Base-by-base conservation (phyloP, 2,329 filamentous ascomycete species). In the Hypoxylon sp. region DNA sequence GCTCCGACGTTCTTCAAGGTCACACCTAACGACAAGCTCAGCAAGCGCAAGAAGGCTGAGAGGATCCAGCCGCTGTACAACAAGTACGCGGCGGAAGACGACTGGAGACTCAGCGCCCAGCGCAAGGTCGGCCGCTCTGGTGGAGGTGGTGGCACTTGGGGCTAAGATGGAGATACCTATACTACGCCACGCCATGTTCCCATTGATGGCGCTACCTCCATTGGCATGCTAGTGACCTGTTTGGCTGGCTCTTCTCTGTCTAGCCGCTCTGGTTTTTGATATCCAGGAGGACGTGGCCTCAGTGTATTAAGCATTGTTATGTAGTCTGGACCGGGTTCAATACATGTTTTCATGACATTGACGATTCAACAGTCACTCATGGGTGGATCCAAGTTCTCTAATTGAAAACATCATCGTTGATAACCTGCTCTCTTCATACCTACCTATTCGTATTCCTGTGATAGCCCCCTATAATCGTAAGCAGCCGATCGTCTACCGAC, bases 1-100 rank as follows among this genome's bases (percentile, higher is more conserved):
- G 96, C 97, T n/a, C 96, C 97, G 8, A 98, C 94, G 0, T 99
- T 98, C 84, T 99, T 98, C 89, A 97, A 97, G 86, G 93, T 98
- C 3, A 95, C 96, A 17, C 90, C 93, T 0, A 95, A 92, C 37
- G 93, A 98, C 78, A 86, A 89, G 62, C 81, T 99, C 75, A 95
- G 92, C 71, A 98, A 97, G 86, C 85, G 96, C 76, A 96, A 97
- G 88, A 92, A 93, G 85, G 93, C 93, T 0, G 96, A 99, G 85
- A 87, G 95, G 62, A 98, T 99, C 61, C 93, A 97, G 84, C 96
- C 96, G 47, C 81, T 99, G 81, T 94, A 98, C 79, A 98, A 98
- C 79, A 92, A 94, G 78, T 98, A 93, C 81, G 92, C 91, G 2
- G 92, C 91, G 2, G 94, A 97, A 78, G 95, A 99, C 78, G 96